Base-by-base conservation (phyloP, 148 eudicot genomes). In the Amaranthus palmeri region DNA sequence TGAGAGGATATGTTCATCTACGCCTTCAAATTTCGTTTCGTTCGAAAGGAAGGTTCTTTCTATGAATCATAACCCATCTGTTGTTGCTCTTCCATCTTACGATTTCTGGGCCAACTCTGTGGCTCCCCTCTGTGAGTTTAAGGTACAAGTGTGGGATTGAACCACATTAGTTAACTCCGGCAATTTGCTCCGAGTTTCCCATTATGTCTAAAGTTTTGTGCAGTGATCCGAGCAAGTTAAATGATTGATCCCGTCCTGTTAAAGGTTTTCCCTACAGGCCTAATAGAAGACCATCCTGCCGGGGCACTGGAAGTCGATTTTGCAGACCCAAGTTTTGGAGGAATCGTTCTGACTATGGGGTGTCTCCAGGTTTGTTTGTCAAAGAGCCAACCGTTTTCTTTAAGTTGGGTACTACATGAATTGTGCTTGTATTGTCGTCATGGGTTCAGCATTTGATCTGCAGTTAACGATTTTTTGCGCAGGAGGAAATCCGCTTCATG, bases 401-500 rank as follows among this genome's bases (percentile, higher is more conserved):
- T 10, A 46, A 11, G 8, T 15, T 18, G 12, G 18, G 64, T 51
- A 44, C 51, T 48, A 17, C 36, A 25, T 25, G 0, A 25, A 25
- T 25, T 25, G 36, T 25, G 36, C 36, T 25, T 25, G 36, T 25
- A 25, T 25, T 25, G 36, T 25, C 2, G 36, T 25, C 36, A 25
- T 25, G 36, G 36, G 36, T 25, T 25, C 36, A 25, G 36, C 36
- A 25, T 25, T 25, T 25, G 48, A 47, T 54, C 17, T 54, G 41
- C 51, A 7, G 6, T 62, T 64, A 55, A 65, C 6, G 65, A 18
- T 9, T 8, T 8, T 17, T 78, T 65, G 45, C 74, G 72, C 67
- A 89, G 92, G 97, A 92, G 82, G 97, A 92, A 76, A 89, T 92
- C n/a, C 89, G 96, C 72, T 92, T 92, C 83, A 84, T 92, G 96